Conservation (phyloP, 2,329 filamentous ascomycete species). For the Pyricularia sp. region DNA sequence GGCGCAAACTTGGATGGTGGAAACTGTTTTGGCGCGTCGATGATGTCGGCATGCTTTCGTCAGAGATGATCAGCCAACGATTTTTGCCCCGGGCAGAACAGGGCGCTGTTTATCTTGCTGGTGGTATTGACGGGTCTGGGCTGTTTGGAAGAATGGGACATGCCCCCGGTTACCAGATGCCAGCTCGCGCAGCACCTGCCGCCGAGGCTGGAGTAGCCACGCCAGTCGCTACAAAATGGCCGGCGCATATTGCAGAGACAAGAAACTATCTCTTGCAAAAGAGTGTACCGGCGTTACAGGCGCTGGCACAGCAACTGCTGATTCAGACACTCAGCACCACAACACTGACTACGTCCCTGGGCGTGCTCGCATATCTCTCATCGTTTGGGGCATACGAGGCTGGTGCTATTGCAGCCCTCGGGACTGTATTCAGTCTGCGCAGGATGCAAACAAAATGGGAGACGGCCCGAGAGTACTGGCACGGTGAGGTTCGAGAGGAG, state of each 20-base stretch:
- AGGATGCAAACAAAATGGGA: slow-evolving; percentile 57
- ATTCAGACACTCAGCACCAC: slow-evolving; percentile 68
- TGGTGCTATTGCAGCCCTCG: slow-evolving; percentile 51
- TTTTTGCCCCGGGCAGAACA: slow-evolving; percentile 76
- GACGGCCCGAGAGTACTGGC: slow-evolving; percentile 49
- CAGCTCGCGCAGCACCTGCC: neutral
- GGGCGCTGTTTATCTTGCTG: slow-evolving; percentile 73
- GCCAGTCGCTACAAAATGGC: slow-evolving; percentile 47
- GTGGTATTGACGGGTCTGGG: slow-evolving; percentile 35
- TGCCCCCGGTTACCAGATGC: neutral
- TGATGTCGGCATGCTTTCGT: slow-evolving; percentile 76
- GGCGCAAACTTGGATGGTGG: slow-evolving; percentile 84
- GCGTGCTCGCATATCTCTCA: slow-evolving; percentile 47
- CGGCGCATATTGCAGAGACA: slow-evolving; percentile 61
- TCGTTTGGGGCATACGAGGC: slow-evolving; percentile 50
- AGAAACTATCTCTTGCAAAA: slow-evolving; percentile 57
- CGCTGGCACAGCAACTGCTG: slow-evolving; percentile 64
- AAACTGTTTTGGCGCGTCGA: slow-evolving; percentile 93
- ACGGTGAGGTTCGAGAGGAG: slow-evolving; percentile 57
- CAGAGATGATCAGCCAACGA: slow-evolving; percentile 64
- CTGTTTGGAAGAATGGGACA: slow-evolving; percentile 6
- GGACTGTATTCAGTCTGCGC: slow-evolving; percentile 48
- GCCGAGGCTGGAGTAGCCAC: neutral
- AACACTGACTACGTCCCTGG: slow-evolving; percentile 46
- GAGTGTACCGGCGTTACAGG: slow-evolving; percentile 62